Base-by-base conservation (phyloP, 306 rosid genomes). In the Lupinus albus region DNA sequence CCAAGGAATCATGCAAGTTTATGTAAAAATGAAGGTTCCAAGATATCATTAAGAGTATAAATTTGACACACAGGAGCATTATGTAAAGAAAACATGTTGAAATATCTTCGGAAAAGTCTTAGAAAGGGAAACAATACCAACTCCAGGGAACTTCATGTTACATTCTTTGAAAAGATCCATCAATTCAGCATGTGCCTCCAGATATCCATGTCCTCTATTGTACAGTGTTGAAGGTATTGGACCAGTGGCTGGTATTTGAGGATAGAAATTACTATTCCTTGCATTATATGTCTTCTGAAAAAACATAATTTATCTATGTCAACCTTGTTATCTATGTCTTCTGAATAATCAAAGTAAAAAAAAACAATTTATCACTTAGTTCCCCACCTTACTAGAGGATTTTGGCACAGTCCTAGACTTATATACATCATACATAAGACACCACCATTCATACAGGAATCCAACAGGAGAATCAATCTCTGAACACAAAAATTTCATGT, bases 401-500 rank as follows among this genome's bases (percentile, higher is more conserved):
- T 50, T 80, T 59, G 70, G 66, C 35, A 49, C 48, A 18, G 53
- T 47, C 49, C 55, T 55, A 2, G 69, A 11, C 47, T 8, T 2
- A 64, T 16, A 78, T 11, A 44, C 8, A 1, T 76, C 84, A 39
- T 28, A 80, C 79, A 88, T 82, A 36, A 74, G 1, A 33, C 81
- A 73, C 89, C 89, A 88, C 95, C 91, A 88, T 36, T 85, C 91
- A 44, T 68, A 57, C 17, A 86, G 54, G 71, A 85, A 74, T 25
- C 89, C 89, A 1, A 78, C 80, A 0, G 70, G 58, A 57, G 80
- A 66, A 28, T 78, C 77, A 78, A 72, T 13, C 45, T 35, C 84
- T 76, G 78, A 14, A 65, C 20, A 61, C 17, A 78, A 42, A 59
- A 14, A 30, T 6, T 54, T 36, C 33, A 71, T 17, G 9, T 21